These are phyloP conservation scores for Vaccinium myrtillus DNA, from an alignment of 148 eudicot species.

Conservation along the genomic window DNA sequence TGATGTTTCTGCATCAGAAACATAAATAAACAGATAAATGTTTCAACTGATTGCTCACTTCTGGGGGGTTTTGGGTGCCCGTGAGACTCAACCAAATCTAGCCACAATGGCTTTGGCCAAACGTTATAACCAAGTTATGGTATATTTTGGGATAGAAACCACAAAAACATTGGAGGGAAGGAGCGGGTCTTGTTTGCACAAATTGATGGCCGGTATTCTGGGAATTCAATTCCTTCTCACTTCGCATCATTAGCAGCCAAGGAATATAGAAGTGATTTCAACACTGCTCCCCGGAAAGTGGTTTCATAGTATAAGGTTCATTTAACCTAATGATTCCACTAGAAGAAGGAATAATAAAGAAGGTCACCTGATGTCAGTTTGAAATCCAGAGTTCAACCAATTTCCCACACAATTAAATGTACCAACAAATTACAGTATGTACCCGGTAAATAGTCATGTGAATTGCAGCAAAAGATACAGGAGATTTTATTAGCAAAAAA, in stretches of 20 bases:
- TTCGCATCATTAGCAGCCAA: not conserved
- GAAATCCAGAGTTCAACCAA: not conserved
- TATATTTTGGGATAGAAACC: not conserved
- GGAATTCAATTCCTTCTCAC: not conserved
- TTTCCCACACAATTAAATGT: not conserved
- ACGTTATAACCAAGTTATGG: not conserved
- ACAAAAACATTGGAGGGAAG: not conserved
- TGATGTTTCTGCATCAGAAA: not conserved
- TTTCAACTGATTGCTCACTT: not conserved
- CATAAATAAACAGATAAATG: too few relatives aligned
- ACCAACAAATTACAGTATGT: not conserved
- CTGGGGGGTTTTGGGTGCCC: not conserved
- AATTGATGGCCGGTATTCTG: not conserved
- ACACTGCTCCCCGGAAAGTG: not conserved
- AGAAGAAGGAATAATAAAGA: not conserved
- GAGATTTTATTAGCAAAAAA: not conserved
- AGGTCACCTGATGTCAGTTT: not conserved
- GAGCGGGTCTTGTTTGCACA: not conserved
- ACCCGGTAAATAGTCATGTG: not conserved
- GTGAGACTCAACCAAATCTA: too few relatives aligned
- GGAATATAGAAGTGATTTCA: not conserved
- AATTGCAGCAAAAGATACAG: not conserved
- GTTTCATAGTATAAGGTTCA: not conserved
- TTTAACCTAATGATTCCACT: conserved; percentile 3
- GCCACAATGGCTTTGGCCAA: not conserved